Evolutionary conservation across 2,329 filamentous ascomycete genomes (phyloP), one percentile per base, ranked within the genome.

Genomic region (Phaeosphaeriaceae sp.): DNA sequence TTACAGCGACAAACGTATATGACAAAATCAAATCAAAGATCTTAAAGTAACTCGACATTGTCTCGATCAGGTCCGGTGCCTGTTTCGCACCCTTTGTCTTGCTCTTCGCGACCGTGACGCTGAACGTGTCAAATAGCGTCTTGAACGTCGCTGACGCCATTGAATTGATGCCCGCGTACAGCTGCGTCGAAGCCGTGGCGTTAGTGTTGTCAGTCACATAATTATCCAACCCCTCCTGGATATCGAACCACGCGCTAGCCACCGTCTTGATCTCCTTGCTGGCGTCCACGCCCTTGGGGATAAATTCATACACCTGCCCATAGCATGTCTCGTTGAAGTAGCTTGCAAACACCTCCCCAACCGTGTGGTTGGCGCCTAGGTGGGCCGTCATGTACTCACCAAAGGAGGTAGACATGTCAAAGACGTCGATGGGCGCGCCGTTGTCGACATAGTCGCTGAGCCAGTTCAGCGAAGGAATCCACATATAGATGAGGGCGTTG

Each of bases 21-120:
- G 54, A 44, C 27, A 58, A 19, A 19, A 76, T 72, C n/a, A 78
- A 53, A 9, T 71, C 61, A 50, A 73, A 72, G 9, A 74, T 61
- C 0, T 54, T 44, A 31, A 62, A 56, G 21, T 71, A 72, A 15
- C 56, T 46, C 1, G 53, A 15, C 17, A 62, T 31, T 13, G 57
- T 40, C 17, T 45, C 50, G 3, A 48, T 27, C 19, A 56, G 49
- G 50, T 61, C 53, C 13, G 52, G 20, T 31, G 53, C 56, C 2
- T 31, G 48, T 15, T 50, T 44, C 5, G 47, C 49, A 1, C 46
- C 51, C 36, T 57, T 50, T 9, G 47, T 49, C 45, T 63, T 63
- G 33, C 54, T 57, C 57, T 68, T 62, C 15, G 66, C 62, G 13
- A 63, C 47, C 4, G 60, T 59, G 2, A 74, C 65, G 15, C 61